Evolutionary conservation across 345 rosid species (phyloP).

Genomic region (Trapa incisa): DNA sequence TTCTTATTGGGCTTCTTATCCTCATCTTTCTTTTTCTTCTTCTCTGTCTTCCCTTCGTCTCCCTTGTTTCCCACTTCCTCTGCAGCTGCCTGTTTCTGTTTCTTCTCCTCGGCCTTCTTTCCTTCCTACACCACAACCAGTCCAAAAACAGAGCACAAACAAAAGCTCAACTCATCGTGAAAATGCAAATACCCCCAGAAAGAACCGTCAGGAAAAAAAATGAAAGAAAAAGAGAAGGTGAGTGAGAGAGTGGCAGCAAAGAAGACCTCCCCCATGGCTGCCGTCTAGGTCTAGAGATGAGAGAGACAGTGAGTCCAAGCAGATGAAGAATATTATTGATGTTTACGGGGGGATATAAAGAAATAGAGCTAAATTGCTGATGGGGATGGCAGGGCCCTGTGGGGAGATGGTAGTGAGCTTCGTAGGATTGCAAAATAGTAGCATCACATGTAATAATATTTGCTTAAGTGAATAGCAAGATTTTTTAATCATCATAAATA

Average conservation of each 20-base stretch:
- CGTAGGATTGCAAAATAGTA: too few relatives aligned
- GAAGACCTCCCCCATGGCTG: background rate
- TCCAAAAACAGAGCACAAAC: background rate
- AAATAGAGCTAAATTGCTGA: background rate
- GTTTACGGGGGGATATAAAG: background rate
- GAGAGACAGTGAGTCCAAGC: background rate
- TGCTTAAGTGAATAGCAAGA: too few relatives aligned
- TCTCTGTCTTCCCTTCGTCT: constrained; percentile 17
- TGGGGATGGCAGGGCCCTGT: background rate
- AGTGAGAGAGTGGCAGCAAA: background rate
- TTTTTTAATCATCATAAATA: too few relatives aligned
- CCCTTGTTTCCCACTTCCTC: constrained; percentile 2
- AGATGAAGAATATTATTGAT: background rate
- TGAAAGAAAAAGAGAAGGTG: background rate
- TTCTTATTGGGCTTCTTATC: constrained; percentile 25
- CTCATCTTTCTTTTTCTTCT: constrained; percentile 17
- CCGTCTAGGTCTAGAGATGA: background rate
- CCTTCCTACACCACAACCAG: constrained; percentile 28
- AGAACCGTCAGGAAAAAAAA: too few relatives aligned
- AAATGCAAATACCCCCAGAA: background rate
- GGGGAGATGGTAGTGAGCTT: background rate
- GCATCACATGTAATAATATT: too few relatives aligned
- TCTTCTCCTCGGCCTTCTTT: constrained; percentile 38
- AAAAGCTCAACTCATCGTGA: background rate
- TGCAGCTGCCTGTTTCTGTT: constrained; percentile 23